Evolutionary conservation across 768 basidiomycete species (phyloP).

Genomic region (Amanita rubescens): DNA sequence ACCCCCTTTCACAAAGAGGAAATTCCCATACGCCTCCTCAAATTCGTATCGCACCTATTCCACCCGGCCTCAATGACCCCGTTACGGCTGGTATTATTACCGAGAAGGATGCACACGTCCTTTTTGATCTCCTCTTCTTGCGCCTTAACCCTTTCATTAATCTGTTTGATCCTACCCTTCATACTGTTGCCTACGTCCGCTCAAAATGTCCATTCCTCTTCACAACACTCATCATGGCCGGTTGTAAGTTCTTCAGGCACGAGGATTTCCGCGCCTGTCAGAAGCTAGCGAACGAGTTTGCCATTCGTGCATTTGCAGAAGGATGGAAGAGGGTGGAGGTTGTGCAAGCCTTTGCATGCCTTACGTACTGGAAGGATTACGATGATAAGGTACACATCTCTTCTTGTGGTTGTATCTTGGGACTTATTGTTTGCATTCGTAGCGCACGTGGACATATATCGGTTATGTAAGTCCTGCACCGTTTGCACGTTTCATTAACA

Average conservation of each 20-base stretch:
- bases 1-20: conserved; percentile 25
- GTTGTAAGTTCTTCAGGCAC: conserved; percentile 76
- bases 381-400: conserved; percentile 60
- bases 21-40: conserved; percentile 34
- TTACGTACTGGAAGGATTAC: conserved; percentile 87
- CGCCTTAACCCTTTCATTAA: conserved; percentile 88
- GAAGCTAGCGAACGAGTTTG: conserved; percentile 64
- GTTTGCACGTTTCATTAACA: conserved; percentile 2
- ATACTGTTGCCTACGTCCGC: conserved; percentile 76
- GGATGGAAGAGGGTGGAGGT: conserved; percentile 80
- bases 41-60: conserved; percentile 28
- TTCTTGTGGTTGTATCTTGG: conserved; percentile 5
- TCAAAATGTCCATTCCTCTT: conserved; percentile 76
- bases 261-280: conserved; percentile 61
- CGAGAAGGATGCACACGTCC: conserved; percentile 59
- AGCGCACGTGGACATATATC: conserved; percentile 86
- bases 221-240: conserved; percentile 77
- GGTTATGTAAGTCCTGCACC: conserved; percentile 55
- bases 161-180: conserved; percentile 81
- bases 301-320: conserved; percentile 71
- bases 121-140: conserved; percentile 75
- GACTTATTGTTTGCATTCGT: conserved; percentile 14
- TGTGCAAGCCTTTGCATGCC: conserved; percentile 81
- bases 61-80: conserved; percentile 51
- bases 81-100: conserved; percentile 63